A percentile compares a stretch with the other conserved stretches of the same genome.
Conservation (phyloP, 108 stramenopile genomes). For the Parietichytrium sp. region DNA sequence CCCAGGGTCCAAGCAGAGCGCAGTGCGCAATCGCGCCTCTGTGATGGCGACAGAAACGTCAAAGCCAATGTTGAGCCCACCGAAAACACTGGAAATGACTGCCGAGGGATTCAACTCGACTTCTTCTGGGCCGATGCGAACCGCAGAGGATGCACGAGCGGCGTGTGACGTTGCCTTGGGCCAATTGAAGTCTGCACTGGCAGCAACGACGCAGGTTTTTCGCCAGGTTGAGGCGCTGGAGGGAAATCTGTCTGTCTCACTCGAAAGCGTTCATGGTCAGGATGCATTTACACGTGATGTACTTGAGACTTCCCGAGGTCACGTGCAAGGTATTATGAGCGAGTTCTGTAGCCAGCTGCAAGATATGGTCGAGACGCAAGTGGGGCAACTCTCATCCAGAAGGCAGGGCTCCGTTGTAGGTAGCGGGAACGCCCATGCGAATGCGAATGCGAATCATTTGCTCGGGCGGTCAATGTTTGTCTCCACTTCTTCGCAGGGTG, state of each 20-base stretch:
- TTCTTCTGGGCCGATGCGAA: neutral
- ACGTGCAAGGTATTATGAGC: neutral
- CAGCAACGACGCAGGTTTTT: neutral
- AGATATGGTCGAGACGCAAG: neutral
- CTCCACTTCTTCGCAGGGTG: neutral
- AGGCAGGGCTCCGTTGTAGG: too few relatives aligned
- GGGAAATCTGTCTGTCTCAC: neutral
- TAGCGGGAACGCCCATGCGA: neutral
- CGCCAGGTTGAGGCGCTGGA: conserved; percentile 36
- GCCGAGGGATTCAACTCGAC: neutral
- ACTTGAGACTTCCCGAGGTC: conserved; percentile 2
- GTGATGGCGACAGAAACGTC: neutral
- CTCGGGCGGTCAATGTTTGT: conserved; percentile 14
- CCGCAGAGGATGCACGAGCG: conserved; percentile 12
- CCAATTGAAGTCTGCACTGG: neutral
- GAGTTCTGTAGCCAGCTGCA: conserved; percentile 6
- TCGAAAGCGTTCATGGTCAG: neutral
- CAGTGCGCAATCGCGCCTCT: neutral
- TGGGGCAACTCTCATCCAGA: neutral
- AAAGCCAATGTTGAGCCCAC: neutral
- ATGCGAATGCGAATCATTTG: neutral
- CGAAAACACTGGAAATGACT: neutral
- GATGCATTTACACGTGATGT: neutral
- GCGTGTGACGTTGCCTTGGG: neutral
- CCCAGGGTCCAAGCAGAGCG: neutral